Conservation (phyloP, 768 basidiomycete genomes). For the Suillus spraguei region DNA sequence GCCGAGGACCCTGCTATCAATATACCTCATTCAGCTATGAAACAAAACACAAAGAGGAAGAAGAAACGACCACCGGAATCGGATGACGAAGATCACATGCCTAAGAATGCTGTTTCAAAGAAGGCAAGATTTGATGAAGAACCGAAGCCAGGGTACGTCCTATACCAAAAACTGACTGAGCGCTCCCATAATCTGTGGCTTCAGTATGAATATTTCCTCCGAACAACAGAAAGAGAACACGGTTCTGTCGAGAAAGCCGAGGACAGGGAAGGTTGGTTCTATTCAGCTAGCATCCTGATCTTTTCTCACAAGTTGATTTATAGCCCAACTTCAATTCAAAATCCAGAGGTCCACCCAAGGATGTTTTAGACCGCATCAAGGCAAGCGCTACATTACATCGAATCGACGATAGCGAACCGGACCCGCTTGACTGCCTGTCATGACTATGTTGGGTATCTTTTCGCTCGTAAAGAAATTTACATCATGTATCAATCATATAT, state of each 20-base stretch:
- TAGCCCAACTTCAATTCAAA: slow-evolving; percentile 16
- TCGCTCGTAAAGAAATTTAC: background rate
- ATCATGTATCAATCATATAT: background rate
- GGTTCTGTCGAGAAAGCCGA: slow-evolving; percentile 12
- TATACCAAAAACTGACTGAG: background rate
- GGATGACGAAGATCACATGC: slow-evolving; percentile 25
- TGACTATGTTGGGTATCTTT: slow-evolving; percentile 21
- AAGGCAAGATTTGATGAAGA: slow-evolving; percentile 6
- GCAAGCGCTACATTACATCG: slow-evolving; percentile 28
- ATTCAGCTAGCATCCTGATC: background rate
- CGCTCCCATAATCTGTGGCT: background rate
- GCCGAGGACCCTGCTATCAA: slow-evolving; percentile 5
- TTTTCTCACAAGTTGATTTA: background rate
- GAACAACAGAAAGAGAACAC: slow-evolving; percentile 40
- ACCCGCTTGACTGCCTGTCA: slow-evolving; percentile 49
- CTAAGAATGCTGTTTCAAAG: slow-evolving; percentile 21
- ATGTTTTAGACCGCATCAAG: slow-evolving; percentile 41
- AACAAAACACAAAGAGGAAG: slow-evolving; percentile 18
- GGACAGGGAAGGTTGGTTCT: slow-evolving; percentile 2
- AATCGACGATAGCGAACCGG: slow-evolving; percentile 42
- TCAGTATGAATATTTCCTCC: slow-evolving; percentile 18
- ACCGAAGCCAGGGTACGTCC: background rate
- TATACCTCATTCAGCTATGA: slow-evolving; percentile 4
- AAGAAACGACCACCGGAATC: slow-evolving; percentile 7
- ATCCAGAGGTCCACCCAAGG: slow-evolving; percentile 40